phyloP scores from a whole-genome alignment of 2,329 filamentous ascomycete species.

The Xylariaceae sp. region DNA sequence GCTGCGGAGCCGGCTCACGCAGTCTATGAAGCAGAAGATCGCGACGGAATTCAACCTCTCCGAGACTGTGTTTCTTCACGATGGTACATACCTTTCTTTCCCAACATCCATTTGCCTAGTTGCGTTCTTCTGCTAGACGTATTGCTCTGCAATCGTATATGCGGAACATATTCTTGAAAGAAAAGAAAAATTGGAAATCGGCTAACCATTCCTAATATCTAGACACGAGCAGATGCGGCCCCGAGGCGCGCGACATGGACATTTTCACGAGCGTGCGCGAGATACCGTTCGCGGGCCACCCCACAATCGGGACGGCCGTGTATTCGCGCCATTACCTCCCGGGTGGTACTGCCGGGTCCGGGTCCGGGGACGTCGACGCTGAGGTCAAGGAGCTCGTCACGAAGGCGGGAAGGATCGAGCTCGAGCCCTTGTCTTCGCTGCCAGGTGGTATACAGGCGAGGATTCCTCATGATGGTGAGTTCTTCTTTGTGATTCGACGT shows the following conservation, averaged over 20 bases:
- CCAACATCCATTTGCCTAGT: no score
- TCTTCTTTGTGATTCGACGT: no score
- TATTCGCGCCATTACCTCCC: conserved; percentile 36
- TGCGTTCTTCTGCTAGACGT: no score
- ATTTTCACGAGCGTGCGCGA: conserved; percentile 54
- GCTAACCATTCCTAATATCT: no score
- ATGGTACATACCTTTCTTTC: no score
- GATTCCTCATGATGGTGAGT: conserved; percentile 65
- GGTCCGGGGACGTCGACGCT: conserved; percentile 31
- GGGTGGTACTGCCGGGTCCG: background rate
- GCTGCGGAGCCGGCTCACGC: conserved; percentile 34
- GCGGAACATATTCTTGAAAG: background rate
- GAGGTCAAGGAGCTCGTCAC: conserved; percentile 38
- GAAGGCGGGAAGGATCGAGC: conserved; percentile 42
- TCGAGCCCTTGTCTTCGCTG: conserved; percentile 1
- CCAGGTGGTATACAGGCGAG: conserved; percentile 43
- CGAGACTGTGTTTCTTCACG: conserved; percentile 59
- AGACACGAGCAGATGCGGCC: conserved; percentile 27
- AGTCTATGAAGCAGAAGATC: conserved; percentile 51
- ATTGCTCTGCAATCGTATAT: conserved; percentile 47
- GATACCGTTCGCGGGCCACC: conserved; percentile 58
- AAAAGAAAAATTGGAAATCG: background rate
- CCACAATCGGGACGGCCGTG: conserved; percentile 52
- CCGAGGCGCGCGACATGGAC: conserved; percentile 42
- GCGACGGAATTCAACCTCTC: conserved; percentile 60